Base-by-base conservation (phyloP, 1,139 yeast species). In the Zygosaccharomyces pseudobailii region DNA sequence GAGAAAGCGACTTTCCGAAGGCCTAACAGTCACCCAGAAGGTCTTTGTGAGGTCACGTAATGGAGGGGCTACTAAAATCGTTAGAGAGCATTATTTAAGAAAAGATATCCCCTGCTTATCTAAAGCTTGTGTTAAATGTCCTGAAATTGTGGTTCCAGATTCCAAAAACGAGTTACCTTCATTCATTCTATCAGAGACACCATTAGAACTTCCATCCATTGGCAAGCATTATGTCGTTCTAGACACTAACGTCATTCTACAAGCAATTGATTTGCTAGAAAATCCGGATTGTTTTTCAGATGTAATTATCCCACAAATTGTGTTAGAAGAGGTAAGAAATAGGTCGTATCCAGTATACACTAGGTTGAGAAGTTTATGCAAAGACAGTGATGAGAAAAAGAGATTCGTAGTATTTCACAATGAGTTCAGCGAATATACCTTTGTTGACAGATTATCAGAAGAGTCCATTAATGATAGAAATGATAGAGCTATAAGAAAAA, bases 91-190 rank as follows among this genome's bases (percentile, higher is more conserved):
- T 65, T 94, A 94, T 64, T 73, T 94, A 48, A 77, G 98, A 64
- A 80, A 80, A 46, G 98, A 94, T 66, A 89, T 94, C 47, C 95
- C 97, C 20, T 92, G 98, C 67, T 80, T 84, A 42, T 87, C 96
- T 3, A 74, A 72, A 55, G 72, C 78, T 1, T 94, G 98, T 68
- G 63, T 69, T 9, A 64, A 64, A 38, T 92, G 98, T 67, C 51
- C 52, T 23, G 52, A 58, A 9, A 55, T 62, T 34, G 58, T 61
- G 23, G 71, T 71, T 5, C 70, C 72, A 2, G 68, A 70, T 55
- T 73, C 73, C n/a, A 57, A 61, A 23, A 74, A 73, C 43, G 63
- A 69, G 44, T 50, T 69, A 40, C 75, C 73, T 19, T 73, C 70
- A 21, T 75, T 78, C 20, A 70, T 81, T 41, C 52, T 64, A 7